These are phyloP conservation scores for Stagonosporopsis tanaceti DNA, from an alignment of 2,329 filamentous ascomycete genomes.

Conservation along the genomic window DNA sequence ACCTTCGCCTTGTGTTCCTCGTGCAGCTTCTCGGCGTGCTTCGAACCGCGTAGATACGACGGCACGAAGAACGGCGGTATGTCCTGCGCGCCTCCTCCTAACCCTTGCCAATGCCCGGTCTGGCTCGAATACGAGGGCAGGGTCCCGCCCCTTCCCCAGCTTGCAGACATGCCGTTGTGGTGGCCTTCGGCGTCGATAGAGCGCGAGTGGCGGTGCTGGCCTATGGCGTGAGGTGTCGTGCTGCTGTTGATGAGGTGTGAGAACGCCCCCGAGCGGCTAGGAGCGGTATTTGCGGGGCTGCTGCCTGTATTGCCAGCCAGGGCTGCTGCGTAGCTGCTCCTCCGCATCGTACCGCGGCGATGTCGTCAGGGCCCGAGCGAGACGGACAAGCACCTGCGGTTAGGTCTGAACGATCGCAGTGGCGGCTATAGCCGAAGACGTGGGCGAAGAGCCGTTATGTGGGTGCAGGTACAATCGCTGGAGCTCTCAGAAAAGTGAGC, in stretches of 20 bases:
- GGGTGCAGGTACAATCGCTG: not conserved
- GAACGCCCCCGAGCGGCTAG: slow-evolving; percentile 55
- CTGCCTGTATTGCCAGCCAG: slow-evolving; percentile 58
- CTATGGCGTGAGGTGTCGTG: slow-evolving; percentile 32
- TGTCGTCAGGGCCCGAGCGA: slow-evolving; percentile 9
- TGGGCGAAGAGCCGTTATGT: not conserved
- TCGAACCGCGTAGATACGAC: slow-evolving; percentile 80
- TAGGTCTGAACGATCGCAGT: slow-evolving; percentile 1
- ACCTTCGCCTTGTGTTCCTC: slow-evolving; percentile 71
- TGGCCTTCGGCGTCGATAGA: slow-evolving; percentile 60
- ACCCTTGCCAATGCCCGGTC: slow-evolving; percentile 49
- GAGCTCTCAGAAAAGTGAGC: slow-evolving; percentile 8
- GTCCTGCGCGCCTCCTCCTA: slow-evolving; percentile 36
- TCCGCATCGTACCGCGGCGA: slow-evolving; percentile 23
- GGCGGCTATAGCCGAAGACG: not conserved
- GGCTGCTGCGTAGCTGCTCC: slow-evolving; percentile 63
- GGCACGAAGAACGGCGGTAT: slow-evolving; percentile 75
- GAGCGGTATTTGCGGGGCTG: slow-evolving; percentile 43
- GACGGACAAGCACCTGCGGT: not conserved
- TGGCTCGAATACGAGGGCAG: slow-evolving; percentile 59
- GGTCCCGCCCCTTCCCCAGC: slow-evolving; percentile 53
- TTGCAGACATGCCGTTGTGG: slow-evolving; percentile 52
- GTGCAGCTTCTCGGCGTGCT: slow-evolving; percentile 78
- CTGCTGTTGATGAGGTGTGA: slow-evolving; percentile 64
- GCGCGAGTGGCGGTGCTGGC: slow-evolving; percentile 46